Evolutionary conservation across 2,329 filamentous ascomycete genomes (phyloP), one percentile per base, ranked within the genome.

Genomic region (Cladobotryum mycophilum): DNA sequence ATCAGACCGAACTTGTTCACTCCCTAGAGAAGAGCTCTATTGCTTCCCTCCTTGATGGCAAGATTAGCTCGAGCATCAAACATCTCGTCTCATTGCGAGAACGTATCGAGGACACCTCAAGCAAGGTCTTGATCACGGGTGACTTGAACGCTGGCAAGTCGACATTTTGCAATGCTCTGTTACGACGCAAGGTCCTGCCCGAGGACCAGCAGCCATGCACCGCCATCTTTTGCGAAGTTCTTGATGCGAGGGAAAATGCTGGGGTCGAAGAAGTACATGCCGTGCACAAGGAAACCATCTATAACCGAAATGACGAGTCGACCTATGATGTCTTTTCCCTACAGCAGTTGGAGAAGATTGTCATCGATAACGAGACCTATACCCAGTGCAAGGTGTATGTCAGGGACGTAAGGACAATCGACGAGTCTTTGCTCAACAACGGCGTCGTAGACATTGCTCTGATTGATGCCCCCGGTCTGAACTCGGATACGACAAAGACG

Each of bases 141-240:
- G 93, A 99, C 65, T 71, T 99, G 48, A 99, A 99, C 64, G 92
- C 93, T 8, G 93, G 93, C 64, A 99, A 99, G 66, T 99, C 93
- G 4, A 99, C 93, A 1, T 99, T 99, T 62, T 99, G 93, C 73
- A 99, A 99, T 68, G 93, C 93, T n/a, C 75, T 99, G 2, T 72
- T 99, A 38, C 85, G 93, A 54, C 83, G 91, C 55, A 97, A 97
- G 69, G 81, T 99, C 25, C 72, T 99, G 4, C 93, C 93, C 1
- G 93, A 97, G 69, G 93, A 99, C 61, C 92, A 99, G 67, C 93
- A 97, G 65, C 93, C 93, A 2, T 99, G 93, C 69, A 99, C 93
- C 2, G 93, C 89, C 69, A 96, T 99, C 51, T 99, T 99, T 71
- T 99, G 93, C 66, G 93, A 99, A 66, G 93, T 99, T 2, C 70